These are phyloP conservation scores for Physcomitrellopsis africana DNA, from an alignment of 225 moss, liverwort and hornwort genomes.

Conservation along the genomic window DNA sequence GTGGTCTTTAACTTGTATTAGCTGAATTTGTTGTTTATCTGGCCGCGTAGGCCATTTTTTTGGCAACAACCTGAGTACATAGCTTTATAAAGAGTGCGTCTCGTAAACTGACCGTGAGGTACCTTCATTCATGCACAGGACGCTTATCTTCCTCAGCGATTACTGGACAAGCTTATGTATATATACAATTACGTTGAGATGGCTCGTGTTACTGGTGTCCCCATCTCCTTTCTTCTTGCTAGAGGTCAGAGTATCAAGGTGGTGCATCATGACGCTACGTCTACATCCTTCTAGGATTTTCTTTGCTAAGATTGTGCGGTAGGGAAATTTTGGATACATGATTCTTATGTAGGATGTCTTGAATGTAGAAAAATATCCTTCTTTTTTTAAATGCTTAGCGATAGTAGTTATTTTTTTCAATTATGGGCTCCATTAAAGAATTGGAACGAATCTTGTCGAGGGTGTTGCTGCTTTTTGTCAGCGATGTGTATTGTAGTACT, in stretches of 20 bases:
- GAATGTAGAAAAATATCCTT: not conserved
- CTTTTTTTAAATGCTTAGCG: not conserved
- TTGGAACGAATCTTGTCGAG: not conserved
- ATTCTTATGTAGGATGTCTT: not conserved
- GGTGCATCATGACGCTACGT: slow-evolving; percentile 23
- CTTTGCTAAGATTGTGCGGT: slow-evolving; percentile 23
- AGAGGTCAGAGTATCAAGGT: slow-evolving; percentile 99
- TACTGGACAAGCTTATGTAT: slow-evolving; percentile 99
- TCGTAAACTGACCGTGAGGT: slow-evolving; percentile 25
- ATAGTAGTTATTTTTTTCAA: slow-evolving; percentile 7
- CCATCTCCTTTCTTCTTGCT: slow-evolving; percentile 92
- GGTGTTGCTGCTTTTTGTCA: slow-evolving; percentile 12
- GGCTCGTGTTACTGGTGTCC: slow-evolving; percentile 99
- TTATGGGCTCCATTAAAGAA: slow-evolving; percentile 15
- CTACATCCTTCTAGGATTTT: slow-evolving; percentile 3
- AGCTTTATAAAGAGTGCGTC: slow-evolving; percentile 21
- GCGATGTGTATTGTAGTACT: slow-evolving; percentile 5
- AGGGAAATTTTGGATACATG: slow-evolving; percentile 2
- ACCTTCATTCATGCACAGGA: slow-evolving; percentile 56
- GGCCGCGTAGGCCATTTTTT: slow-evolving; percentile 4
- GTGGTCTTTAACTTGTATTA: not conserved
- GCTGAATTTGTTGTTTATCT: slow-evolving; percentile 8
- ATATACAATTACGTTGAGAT: slow-evolving; percentile 98
- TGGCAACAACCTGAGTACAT: slow-evolving; percentile 1
- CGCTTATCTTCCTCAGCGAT: slow-evolving; percentile 97